Evolutionary conservation across 148 eudicot species (phyloP).

Genomic region (Suaeda aralocaspica): DNA sequence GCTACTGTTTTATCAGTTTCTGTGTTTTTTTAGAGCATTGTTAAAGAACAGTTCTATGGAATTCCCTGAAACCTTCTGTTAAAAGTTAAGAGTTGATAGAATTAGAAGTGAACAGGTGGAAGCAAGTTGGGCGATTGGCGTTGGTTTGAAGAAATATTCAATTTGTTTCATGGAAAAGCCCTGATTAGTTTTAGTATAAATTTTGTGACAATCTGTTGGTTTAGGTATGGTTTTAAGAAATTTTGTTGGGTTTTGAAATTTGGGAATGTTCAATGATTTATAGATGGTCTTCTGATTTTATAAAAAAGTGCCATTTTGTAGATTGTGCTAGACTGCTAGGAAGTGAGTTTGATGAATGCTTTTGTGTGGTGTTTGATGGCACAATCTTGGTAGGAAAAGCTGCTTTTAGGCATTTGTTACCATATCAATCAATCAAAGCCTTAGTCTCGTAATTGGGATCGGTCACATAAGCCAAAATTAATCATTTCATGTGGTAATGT

Average conservation of each 20-base stretch:
- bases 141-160: not conserved
- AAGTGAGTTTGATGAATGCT: not conserved
- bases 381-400: not conserved
- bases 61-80: not conserved
- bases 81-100: not conserved
- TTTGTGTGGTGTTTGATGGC: not conserved
- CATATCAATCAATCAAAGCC: too few relatives aligned
- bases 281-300: not conserved
- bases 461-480: too few relatives aligned
- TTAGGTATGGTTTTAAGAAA: too few relatives aligned
- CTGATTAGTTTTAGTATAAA: too few relatives aligned
- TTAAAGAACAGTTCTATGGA: slow-evolving; percentile 1
- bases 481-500: too few relatives aligned
- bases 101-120: not conserved
- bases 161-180: too few relatives aligned
- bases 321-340: not conserved
- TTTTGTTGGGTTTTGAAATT: not conserved
- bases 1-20: not conserved
- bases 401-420: too few relatives aligned
- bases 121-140: too few relatives aligned
- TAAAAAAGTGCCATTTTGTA: not conserved
- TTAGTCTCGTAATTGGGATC: too few relatives aligned
- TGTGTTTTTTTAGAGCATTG: not conserved
- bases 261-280: not conserved
- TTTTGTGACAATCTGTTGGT: too few relatives aligned